phyloP scores from a whole-genome alignment of 306 rosid genomes.

The Pterocarpus macrocarpus region DNA sequence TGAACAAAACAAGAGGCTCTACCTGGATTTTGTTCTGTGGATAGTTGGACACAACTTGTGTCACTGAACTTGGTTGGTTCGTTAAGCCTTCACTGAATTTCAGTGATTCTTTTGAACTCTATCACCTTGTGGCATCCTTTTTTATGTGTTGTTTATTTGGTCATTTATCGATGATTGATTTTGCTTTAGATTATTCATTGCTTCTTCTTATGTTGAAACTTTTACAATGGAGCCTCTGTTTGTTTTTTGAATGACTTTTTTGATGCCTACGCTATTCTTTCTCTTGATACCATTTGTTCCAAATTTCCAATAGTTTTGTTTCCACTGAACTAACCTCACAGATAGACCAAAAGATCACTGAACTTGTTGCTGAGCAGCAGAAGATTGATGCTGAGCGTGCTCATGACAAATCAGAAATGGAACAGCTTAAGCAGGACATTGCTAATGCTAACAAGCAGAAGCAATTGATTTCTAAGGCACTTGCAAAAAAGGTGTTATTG shows the following conservation, averaged over 20 bases:
- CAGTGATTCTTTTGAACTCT: constrained; percentile 27
- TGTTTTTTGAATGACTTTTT: constrained; percentile 27
- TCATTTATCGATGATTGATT: constrained; percentile 32
- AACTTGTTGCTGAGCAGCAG: constrained; percentile 94
- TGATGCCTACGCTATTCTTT: constrained; percentile 37
- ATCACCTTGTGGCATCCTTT: neutral
- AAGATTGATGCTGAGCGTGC: constrained; percentile 80
- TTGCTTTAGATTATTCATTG: constrained; percentile 32
- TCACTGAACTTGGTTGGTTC: constrained; percentile 28
- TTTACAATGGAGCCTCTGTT: neutral
- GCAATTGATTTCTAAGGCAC: constrained; percentile 73
- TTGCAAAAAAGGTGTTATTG: constrained; percentile 74
- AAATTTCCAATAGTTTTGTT: constrained; percentile 51
- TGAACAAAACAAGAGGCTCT: constrained; percentile 20
- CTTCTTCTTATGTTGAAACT: constrained; percentile 7
- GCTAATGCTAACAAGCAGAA: constrained; percentile 87
- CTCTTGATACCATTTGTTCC: constrained; percentile 19
- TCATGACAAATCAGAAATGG: constrained; percentile 81
- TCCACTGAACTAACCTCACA: constrained; percentile 80
- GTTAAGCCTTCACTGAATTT: constrained; percentile 5
- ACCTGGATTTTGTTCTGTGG: constrained; percentile 7
- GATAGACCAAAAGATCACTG: constrained; percentile 85
- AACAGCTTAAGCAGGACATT: constrained; percentile 89
- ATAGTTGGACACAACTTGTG: neutral
- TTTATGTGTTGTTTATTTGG: neutral